These are phyloP conservation scores for Tardiomyces depauwii DNA, from an alignment of 1,139 yeast species.

Conservation along the genomic window DNA sequence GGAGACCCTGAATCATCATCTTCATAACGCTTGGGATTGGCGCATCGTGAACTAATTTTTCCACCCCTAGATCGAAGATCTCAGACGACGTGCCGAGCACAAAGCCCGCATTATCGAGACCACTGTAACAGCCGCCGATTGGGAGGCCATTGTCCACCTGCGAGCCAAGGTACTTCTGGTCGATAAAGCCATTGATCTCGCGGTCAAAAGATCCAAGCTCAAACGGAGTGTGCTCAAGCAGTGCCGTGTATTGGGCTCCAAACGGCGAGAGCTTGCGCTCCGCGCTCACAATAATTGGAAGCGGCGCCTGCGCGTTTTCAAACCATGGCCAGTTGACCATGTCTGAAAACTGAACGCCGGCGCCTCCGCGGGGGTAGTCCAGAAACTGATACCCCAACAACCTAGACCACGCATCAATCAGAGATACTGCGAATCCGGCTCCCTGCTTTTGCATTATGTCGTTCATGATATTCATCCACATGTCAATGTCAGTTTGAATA, in stretches of 20 bases:
- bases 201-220: constrained; percentile 86
- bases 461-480: constrained; percentile 43
- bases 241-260: constrained; percentile 55
- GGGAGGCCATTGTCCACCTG: constrained; percentile 40
- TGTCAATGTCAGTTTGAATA: constrained; percentile 27
- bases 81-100: constrained; percentile 68
- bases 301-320: constrained; percentile 63
- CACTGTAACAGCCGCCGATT: constrained; percentile 35
- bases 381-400: constrained; percentile 73
- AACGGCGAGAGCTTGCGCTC: constrained; percentile 65
- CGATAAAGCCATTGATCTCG: constrained; percentile 52
- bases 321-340: constrained; percentile 34
- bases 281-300: constrained; percentile 76
- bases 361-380: constrained; percentile 46
- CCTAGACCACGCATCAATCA: constrained; percentile 94
- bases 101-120: constrained; percentile 64
- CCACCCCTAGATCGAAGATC: constrained; percentile 44
- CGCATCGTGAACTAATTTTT: constrained; percentile 12
- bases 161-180: constrained; percentile 61
- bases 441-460: constrained; percentile 49
- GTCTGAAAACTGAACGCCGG: constrained; percentile 35
- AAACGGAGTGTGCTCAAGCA: constrained; percentile 72
- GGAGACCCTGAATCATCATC: constrained; percentile 3
- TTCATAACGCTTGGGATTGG: constrained; percentile 6
- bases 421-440: constrained; percentile 67